These are phyloP conservation scores for Coniochaeta sp. DNA, from an alignment of 2,329 filamentous ascomycete species.

Conservation along the genomic window DNA sequence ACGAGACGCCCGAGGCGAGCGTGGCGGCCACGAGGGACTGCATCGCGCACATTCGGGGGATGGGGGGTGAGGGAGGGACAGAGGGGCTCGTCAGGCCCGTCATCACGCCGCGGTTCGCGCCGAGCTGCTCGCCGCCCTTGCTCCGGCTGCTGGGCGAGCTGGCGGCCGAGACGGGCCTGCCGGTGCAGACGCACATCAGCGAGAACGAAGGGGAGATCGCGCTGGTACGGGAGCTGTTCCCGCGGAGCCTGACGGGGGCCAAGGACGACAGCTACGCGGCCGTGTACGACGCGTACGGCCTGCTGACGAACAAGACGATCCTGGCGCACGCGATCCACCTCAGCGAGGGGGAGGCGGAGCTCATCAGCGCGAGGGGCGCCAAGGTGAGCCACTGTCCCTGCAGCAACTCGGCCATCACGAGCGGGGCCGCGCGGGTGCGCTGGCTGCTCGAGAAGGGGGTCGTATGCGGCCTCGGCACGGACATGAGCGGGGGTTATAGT, in stretches of 20 bases:
- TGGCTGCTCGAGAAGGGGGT: constrained; percentile 68
- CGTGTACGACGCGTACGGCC: constrained; percentile 68
- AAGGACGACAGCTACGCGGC: constrained; percentile 54
- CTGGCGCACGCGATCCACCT: constrained; percentile 83
- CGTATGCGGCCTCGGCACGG: constrained; percentile 79
- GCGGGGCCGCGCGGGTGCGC: constrained; percentile 69
- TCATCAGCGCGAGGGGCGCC: constrained; percentile 53
- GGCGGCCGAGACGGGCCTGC: constrained; percentile 53
- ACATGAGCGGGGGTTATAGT: constrained; percentile 83
- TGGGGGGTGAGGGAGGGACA: constrained; percentile 59
- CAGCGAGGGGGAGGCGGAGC: constrained; percentile 52
- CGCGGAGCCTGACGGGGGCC: constrained; percentile 25
- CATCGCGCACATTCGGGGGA: constrained; percentile 56
- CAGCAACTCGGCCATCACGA: constrained; percentile 76
- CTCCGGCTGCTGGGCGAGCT: constrained; percentile 59
- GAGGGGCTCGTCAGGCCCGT: constrained; percentile 77
- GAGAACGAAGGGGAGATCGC: constrained; percentile 72
- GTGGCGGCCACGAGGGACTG: constrained; percentile 48
- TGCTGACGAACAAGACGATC: constrained; percentile 68
- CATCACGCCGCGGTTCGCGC: constrained; percentile 68
- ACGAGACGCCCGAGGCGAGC: constrained; percentile 55
- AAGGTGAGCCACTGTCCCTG: constrained; percentile 83
- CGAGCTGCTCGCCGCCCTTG: constrained; percentile 50
- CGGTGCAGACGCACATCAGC: constrained; percentile 82
- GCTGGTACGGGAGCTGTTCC: constrained; percentile 66